These are phyloP conservation scores for Ogataea methanolica DNA, from an alignment of 805 yeast species.

Conservation along the genomic window DNA sequence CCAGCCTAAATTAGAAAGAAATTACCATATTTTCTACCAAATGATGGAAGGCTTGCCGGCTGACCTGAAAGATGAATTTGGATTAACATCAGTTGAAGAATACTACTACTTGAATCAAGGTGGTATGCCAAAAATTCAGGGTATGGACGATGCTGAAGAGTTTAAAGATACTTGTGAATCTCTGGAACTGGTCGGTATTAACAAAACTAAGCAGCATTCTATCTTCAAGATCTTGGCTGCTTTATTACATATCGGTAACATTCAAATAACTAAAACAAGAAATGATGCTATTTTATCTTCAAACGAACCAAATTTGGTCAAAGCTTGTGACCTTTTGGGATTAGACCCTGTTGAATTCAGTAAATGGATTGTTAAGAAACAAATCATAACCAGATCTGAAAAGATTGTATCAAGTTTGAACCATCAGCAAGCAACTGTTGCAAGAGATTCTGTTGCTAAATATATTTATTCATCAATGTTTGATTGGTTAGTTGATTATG, in stretches of 20 bases:
- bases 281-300: slow-evolving; percentile 75
- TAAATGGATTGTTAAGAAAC: slow-evolving; percentile 91
- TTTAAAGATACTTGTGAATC: slow-evolving; percentile 75
- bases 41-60: slow-evolving; percentile 66
- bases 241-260: slow-evolving; percentile 87
- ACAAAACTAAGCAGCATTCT: slow-evolving; percentile 49
- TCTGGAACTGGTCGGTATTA: slow-evolving; percentile 72
- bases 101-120: slow-evolving; percentile 88
- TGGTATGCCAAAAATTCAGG: slow-evolving; percentile 61
- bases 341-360: slow-evolving; percentile 69
- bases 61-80: slow-evolving; percentile 51
- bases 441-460: slow-evolving; percentile 96
- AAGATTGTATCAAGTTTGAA: slow-evolving; percentile 81
- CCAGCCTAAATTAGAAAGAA: slow-evolving; percentile 87
- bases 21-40: slow-evolving; percentile 94
- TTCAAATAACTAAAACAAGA: slow-evolving; percentile 78
- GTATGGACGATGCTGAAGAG: slow-evolving; percentile 80
- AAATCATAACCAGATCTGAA: slow-evolving; percentile 87
- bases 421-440: slow-evolving; percentile 80
- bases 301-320: slow-evolving; percentile 80
- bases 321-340: slow-evolving; percentile 82
- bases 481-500: slow-evolving; percentile 89
- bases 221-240: slow-evolving; percentile 84
- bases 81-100: slow-evolving; percentile 61
- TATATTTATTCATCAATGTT: slow-evolving; percentile 88